Evolutionary conservation across 352 stramenopile genomes (phyloP).

Genomic region (Elongisporangium anandrum): DNA sequence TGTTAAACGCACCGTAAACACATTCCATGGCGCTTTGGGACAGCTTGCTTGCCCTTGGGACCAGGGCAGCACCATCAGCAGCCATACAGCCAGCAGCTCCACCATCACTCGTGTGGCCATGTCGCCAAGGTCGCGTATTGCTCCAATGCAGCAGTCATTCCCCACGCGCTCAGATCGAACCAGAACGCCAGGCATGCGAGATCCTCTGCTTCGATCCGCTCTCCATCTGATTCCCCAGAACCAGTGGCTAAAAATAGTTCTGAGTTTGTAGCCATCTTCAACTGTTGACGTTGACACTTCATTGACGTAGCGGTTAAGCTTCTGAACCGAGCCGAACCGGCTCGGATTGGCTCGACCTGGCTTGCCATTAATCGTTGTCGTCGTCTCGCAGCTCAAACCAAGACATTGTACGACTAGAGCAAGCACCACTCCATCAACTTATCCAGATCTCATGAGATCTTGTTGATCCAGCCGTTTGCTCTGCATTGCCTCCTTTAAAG

Average conservation of each 20-base stretch:
- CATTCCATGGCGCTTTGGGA: neutral
- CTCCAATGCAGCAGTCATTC: neutral
- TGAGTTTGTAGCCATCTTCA: neutral
- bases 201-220: too few relatives aligned
- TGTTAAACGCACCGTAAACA: neutral
- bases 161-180: neutral
- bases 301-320: neutral
- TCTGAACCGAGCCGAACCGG: neutral
- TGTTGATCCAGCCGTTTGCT: neutral
- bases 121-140: neutral
- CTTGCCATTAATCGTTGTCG: neutral
- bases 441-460: too few relatives aligned
- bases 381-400: neutral
- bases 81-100: neutral
- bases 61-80: neutral
- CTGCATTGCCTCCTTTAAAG: neutral
- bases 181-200: neutral
- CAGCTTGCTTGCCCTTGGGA: neutral
- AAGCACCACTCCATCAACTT: neutral
- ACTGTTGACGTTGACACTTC: neutral
- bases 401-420: neutral
- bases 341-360: neutral
- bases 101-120: conserved; percentile 1
- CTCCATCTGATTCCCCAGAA: neutral
- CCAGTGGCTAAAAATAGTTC: neutral